phyloP scores from a whole-genome alignment of 805 yeast species.

The Dipodascus albidus region DNA sequence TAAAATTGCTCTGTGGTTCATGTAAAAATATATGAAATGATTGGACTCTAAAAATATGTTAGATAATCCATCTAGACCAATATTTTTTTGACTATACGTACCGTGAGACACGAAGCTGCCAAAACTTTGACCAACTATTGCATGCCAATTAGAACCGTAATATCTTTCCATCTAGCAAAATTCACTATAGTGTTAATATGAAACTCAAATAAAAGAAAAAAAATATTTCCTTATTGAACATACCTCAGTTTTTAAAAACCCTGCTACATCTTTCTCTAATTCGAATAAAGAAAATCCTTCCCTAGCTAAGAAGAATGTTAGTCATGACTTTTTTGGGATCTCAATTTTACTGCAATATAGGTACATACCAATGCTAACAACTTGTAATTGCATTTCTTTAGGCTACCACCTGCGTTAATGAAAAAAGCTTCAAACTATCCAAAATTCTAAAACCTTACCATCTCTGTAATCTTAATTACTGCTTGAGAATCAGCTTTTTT shows the following conservation, averaged over 20 bases:
- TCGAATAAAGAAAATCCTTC: not conserved
- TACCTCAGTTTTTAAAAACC: not conserved
- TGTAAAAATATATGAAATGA: conserved; percentile 2
- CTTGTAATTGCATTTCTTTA: not conserved
- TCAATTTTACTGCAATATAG: too few relatives aligned
- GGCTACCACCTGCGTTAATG: not conserved
- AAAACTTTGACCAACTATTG: conserved; percentile 43
- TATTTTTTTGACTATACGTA: conserved; percentile 20
- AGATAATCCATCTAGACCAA: conserved; percentile 12
- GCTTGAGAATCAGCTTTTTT: not conserved
- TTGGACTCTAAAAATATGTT: not conserved
- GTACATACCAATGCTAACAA: not conserved
- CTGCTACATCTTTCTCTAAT: conserved; percentile 1
- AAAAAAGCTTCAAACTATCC: not conserved
- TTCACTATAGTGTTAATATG: not conserved
- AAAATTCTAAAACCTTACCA: not conserved
- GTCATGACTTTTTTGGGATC: too few relatives aligned
- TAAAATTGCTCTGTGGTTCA: not conserved
- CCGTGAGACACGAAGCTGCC: conserved; percentile 49
- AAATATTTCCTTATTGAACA: too few relatives aligned
- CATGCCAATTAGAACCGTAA: conserved; percentile 48
- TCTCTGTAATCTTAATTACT: not conserved
- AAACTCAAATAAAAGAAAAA: not conserved
- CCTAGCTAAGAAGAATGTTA: not conserved
- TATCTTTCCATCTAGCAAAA: conserved; percentile 32